A percentile compares a stretch with the other conserved stretches of the same genome.
phyloP scores from a whole-genome alignment of 2,329 filamentous ascomycete species.

The Pseudopyricularia javanii region DNA sequence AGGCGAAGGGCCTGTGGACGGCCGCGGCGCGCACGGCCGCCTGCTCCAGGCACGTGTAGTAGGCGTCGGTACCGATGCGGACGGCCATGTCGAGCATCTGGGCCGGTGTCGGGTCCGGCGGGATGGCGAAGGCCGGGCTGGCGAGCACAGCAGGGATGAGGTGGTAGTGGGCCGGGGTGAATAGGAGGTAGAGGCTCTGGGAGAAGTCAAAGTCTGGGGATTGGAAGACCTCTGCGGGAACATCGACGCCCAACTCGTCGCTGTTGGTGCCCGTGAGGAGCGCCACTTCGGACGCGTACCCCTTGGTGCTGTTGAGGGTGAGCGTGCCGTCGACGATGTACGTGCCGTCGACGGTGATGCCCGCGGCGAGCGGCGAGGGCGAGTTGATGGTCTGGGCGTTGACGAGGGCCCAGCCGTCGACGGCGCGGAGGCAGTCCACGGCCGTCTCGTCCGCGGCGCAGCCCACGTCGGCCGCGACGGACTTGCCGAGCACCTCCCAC shows the following conservation, averaged over 20 bases:
- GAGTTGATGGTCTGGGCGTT: too few species aligned
- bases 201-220: background rate
- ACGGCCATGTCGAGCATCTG: constrained; percentile 19
- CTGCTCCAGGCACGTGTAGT: constrained; percentile 21
- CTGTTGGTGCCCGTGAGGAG: constrained; percentile 24
- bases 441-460: constrained; percentile 11
- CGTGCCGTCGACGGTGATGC: constrained; percentile 16
- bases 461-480: constrained; percentile 12
- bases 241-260: constrained; percentile 13
- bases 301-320: constrained; percentile 12
- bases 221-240: background rate
- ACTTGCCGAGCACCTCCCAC: constrained; percentile 9
- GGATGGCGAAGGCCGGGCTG: constrained; percentile 6
- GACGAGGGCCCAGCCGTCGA: background rate
- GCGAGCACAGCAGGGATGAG: background rate
- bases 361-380: background rate
- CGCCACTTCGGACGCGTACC: constrained; percentile 13
- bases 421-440: constrained; percentile 11
- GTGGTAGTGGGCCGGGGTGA: background rate
- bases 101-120: constrained; percentile 5
- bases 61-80: constrained; percentile 16
- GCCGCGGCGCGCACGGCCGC: constrained; percentile 20
- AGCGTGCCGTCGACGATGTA: constrained; percentile 14
- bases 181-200: background rate
- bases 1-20: constrained; percentile 15